A percentile compares a stretch with the other conserved stretches of the same genome.
phyloP scores from a whole-genome alignment of 2,329 filamentous ascomycete species.

The Monilinia laxa region DNA sequence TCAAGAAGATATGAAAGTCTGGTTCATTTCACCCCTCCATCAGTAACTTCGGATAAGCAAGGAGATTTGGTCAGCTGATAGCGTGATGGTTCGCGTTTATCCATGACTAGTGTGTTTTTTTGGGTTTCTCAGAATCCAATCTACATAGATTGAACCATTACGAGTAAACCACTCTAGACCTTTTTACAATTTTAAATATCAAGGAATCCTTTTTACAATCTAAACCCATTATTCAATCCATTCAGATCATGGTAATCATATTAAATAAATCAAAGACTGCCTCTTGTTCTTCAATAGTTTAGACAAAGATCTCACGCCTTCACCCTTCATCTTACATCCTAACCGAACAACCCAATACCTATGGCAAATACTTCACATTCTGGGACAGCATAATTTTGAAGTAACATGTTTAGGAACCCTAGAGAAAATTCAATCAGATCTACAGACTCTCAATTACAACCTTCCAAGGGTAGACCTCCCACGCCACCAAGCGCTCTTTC shows the following conservation, averaged over 20 bases:
- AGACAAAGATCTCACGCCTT: background rate
- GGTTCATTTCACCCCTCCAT: background rate
- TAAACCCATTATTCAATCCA: background rate
- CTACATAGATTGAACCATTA: background rate
- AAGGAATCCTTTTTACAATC: background rate
- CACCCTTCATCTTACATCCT: constrained; percentile 1
- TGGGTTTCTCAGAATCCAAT: background rate
- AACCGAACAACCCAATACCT: background rate
- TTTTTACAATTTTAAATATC: background rate
- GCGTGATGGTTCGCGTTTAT: background rate
- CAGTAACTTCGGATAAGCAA: background rate
- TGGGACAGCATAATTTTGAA: background rate
- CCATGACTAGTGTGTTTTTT: constrained; percentile 4
- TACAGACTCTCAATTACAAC: constrained; percentile 42
- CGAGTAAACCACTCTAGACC: background rate
- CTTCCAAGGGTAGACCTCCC: constrained; percentile 52
- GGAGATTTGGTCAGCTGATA: constrained; percentile 9
- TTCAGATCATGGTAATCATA: background rate
- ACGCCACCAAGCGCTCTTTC: constrained; percentile 46
- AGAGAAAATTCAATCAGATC: constrained; percentile 46
- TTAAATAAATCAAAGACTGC: background rate
- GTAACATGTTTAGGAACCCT: constrained; percentile 54
- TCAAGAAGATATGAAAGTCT: background rate
- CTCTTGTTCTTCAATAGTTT: background rate
- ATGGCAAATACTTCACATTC: background rate